A percentile compares a stretch with the other conserved stretches of the same genome.
These are phyloP conservation scores for Cubamyces sp. DNA, from an alignment of 768 basidiomycete genomes.

Conservation along the genomic window DNA sequence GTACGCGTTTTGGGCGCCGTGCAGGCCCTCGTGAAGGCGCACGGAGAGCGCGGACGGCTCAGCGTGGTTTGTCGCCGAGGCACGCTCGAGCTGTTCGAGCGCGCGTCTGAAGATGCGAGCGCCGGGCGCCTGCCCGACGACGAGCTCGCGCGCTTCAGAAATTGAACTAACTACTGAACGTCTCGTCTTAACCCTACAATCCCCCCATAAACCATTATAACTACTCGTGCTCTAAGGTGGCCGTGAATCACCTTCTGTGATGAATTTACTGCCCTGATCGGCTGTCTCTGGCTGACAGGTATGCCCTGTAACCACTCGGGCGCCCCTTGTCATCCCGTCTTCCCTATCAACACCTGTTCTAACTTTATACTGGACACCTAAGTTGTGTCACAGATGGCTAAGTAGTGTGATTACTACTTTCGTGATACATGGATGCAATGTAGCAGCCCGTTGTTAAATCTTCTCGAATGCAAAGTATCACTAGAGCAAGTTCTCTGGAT, in stretches of 20 bases:
- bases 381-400: no score
- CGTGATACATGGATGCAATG: no score
- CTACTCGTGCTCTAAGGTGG: no score
- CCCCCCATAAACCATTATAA: no score
- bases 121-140: conserved; percentile 52
- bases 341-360: background rate
- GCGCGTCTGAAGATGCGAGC: conserved; percentile 36
- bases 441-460: no score
- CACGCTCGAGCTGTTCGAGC: conserved; percentile 52
- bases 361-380: no score
- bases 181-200: background rate
- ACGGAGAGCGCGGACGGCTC: conserved; percentile 55
- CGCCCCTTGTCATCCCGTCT: background rate
- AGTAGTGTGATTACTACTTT: no score
- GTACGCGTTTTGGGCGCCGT: conserved; percentile 40
- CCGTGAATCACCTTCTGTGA: no score
- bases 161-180: background rate
- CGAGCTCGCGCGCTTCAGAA: conserved; percentile 35
- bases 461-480: no score
- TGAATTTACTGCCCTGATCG: no score
- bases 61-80: conserved; percentile 54
- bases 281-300: background rate
- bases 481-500: no score
- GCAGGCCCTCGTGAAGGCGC: conserved; percentile 48
- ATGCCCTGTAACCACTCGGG: background rate